phyloP scores from a whole-genome alignment of 352 stramenopile genomes.

The Achlya hypogyna region DNA sequence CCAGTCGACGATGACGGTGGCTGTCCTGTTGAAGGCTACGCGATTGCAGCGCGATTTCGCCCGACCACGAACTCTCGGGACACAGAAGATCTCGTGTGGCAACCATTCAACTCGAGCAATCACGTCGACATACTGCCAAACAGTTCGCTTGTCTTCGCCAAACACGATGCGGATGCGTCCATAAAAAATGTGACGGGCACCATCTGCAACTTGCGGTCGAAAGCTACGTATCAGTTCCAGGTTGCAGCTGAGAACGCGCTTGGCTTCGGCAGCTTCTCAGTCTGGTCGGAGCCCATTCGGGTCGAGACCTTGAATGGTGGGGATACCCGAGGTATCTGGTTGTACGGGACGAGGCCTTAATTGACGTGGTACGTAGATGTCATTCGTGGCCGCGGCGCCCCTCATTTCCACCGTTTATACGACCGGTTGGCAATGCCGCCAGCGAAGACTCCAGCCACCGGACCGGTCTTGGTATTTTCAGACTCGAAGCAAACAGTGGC shows the following conservation, averaged over 20 bases:
- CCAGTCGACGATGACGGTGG: conserved; percentile 45
- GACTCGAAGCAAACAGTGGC: conserved; percentile 42
- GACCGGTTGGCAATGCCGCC: conserved; percentile 9
- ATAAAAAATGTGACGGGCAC: background rate
- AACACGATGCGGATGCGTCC: conserved; percentile 30
- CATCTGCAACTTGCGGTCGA: conserved; percentile 44
- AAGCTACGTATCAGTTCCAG: conserved; percentile 36
- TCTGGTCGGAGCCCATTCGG: conserved; percentile 27
- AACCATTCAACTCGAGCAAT: background rate
- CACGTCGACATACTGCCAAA: conserved; percentile 2
- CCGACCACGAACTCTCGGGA: background rate
- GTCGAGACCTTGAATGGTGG: background rate
- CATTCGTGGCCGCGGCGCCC: background rate
- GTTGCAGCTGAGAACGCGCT: conserved; percentile 60
- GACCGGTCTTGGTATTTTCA: conserved; percentile 40
- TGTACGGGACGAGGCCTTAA: background rate
- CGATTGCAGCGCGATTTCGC: conserved; percentile 25
- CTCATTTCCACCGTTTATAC: conserved; percentile 1
- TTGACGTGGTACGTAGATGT: background rate
- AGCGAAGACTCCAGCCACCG: background rate
- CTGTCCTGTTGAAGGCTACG: conserved; percentile 35
- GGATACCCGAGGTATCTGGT: background rate
- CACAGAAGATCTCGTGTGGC: background rate
- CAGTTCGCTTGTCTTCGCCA: conserved; percentile 4
- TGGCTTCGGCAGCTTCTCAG: conserved; percentile 43